Base-by-base conservation (phyloP, 371 early-diverging fungal species). In the Apophysomyces variabilis region DNA sequence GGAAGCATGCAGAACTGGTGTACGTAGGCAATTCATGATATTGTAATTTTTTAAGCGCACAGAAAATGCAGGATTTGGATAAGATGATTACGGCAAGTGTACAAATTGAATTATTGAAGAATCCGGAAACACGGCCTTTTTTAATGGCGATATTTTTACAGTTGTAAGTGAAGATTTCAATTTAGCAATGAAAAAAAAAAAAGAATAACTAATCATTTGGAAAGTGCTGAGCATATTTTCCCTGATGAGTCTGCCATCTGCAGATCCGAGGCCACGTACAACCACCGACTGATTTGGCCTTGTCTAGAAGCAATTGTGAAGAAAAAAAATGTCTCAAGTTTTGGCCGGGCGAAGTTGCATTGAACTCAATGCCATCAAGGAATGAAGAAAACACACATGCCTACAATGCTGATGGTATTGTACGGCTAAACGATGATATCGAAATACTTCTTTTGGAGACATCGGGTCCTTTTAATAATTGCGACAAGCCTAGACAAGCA, bases 381-480 rank as follows among this genome's bases (percentile, higher is more conserved):
- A 50, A 50, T 50, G 50, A n/a, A 50, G 50, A 50, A 50, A 50
- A 21, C 50, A 18, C 4, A 18, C 21, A 18, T 50, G 21, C 50
- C 1, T 50, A 50, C 21, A 50, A 50, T 50, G 50, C 50, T 7
- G 50, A 50, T 50, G 50, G 50, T 50, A 50, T 50, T 50, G 21
- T 18, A 50, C 50, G 50, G 21, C 16, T 50, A 50, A 21, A 18
- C 21, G 50, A 50, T 18, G 50, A 50, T 50, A 50, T 50, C 21
- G 50, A 50, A 50, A 50, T 50, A 50, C 50, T 50, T n/a, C 50
- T 50, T 50, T 50, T 50, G 50, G 50, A 50, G 21, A 50, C 50
- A 50, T 50, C 21, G 21, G 50, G 50, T 5, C 21, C 21, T 18
- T 50, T 50, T 50, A 18, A 18, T 18, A 50, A 18, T 50, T 0